A percentile compares a stretch with the other conserved stretches of the same genome.
These are phyloP conservation scores for Phaeophleospora eucalypticola DNA, from an alignment of 2,329 filamentous ascomycete genomes.

Conservation along the genomic window DNA sequence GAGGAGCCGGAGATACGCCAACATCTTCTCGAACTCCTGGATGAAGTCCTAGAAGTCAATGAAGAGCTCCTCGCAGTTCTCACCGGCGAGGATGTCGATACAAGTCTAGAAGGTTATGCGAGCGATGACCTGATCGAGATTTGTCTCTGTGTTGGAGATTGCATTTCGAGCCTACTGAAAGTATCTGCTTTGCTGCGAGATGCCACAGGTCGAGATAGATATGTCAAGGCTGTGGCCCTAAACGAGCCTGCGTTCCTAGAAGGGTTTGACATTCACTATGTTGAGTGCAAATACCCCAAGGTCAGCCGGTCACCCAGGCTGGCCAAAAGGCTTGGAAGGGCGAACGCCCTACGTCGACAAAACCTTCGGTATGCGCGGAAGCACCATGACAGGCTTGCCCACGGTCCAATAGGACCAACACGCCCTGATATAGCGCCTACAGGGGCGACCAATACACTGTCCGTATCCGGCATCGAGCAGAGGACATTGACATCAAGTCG, in stretches of 20 bases:
- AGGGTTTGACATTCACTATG: slow-evolving; percentile 2
- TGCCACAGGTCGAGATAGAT: slow-evolving; percentile 2
- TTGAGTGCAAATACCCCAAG: neutral
- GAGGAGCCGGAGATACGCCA: slow-evolving; percentile 19
- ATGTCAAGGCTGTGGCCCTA: neutral
- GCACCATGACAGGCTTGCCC: too few relatives aligned
- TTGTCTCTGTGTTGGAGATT: too few relatives aligned
- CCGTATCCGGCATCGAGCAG: neutral
- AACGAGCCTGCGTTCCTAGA: too few relatives aligned
- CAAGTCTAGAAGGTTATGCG: too few relatives aligned
- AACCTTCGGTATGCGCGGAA: slow-evolving; percentile 2
- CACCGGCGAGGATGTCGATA: too few relatives aligned
- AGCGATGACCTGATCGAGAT: too few relatives aligned
- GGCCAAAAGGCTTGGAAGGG: neutral
- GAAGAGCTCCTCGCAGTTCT: too few relatives aligned
- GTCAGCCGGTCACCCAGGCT: neutral
- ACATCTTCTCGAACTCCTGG: slow-evolving; percentile 22
- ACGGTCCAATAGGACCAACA: too few relatives aligned
- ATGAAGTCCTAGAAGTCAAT: slow-evolving; percentile 14
- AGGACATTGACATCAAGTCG: slow-evolving; percentile 16
- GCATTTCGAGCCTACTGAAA: slow-evolving; percentile 6
- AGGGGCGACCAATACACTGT: slow-evolving; percentile 21
- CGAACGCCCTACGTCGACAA: slow-evolving; percentile 4
- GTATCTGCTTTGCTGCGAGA: slow-evolving; percentile 1
- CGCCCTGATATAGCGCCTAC: slow-evolving; percentile 29